Conservation (phyloP, 2,329 filamentous ascomycete species). For the Xylariaceae sp. region DNA sequence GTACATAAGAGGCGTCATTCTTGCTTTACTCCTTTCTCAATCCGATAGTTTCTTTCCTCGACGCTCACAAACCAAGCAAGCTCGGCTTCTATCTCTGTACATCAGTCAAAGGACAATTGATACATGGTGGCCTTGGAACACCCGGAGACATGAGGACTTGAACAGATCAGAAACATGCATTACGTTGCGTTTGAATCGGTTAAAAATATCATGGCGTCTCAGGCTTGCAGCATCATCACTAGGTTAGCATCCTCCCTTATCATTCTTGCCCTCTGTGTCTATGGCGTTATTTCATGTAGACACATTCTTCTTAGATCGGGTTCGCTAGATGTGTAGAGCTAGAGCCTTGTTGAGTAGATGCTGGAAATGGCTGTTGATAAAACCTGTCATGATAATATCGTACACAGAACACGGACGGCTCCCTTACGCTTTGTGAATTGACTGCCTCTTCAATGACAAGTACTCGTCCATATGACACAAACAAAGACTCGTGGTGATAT, state of each 20-base stretch:
- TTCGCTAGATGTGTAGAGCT: no score
- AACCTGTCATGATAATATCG: no score
- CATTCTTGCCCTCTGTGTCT: no score
- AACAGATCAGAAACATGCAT: not conserved
- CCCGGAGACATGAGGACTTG: not conserved
- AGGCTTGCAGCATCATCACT: not conserved
- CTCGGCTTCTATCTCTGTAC: not conserved
- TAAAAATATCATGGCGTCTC: not conserved
- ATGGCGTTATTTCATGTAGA: not conserved
- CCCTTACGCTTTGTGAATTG: no score
- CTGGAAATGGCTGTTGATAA: no score
- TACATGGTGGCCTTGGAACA: not conserved
- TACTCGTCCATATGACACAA: no score
- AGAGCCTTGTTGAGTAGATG: no score
- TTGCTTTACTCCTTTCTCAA: conserved; percentile 6
- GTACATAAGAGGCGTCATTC: not conserved
- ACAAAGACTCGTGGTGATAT: no score
- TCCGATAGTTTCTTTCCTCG: not conserved
- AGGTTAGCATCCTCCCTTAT: not conserved
- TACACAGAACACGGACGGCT: no score
- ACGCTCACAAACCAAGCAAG: no score
- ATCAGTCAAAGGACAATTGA: not conserved
- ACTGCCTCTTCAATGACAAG: no score
- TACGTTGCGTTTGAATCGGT: not conserved
- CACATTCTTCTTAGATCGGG: not conserved